phyloP scores from a whole-genome alignment of 495 filamentous ascomycete genomes.

The Trichoderma erinaceum region DNA sequence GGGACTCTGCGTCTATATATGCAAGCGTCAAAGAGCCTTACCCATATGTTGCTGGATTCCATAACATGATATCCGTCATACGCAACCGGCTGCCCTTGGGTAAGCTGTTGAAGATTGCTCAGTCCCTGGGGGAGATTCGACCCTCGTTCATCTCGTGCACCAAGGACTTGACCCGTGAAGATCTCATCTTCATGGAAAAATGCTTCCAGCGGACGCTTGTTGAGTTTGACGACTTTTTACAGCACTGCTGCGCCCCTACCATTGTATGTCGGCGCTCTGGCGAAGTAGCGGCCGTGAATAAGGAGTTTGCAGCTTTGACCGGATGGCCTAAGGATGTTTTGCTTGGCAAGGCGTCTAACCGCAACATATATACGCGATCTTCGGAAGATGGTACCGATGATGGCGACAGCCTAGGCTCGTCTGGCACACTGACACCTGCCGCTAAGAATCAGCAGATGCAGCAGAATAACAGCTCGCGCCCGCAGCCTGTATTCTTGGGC shows the following conservation, averaged over 20 bases:
- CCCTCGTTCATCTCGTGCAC: constrained; percentile 89
- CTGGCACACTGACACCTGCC: constrained; percentile 33
- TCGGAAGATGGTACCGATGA: constrained; percentile 33
- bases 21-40: constrained; percentile 84
- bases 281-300: constrained; percentile 84
- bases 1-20: constrained; percentile 80
- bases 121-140: constrained; percentile 79
- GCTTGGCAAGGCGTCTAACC: constrained; percentile 78
- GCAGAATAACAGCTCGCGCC: constrained; percentile 32
- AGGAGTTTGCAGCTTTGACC: constrained; percentile 89
- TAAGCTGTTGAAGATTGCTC: constrained; percentile 71
- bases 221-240: constrained; percentile 89
- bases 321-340: constrained; percentile 92
- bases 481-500: constrained; percentile 77
- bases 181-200: constrained; percentile 96
- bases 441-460: constrained; percentile 32
- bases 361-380: constrained; percentile 69
- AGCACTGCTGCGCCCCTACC: constrained; percentile 78
- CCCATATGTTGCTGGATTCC: constrained; percentile 82
- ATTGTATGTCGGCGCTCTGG: constrained; percentile 88
- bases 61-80: constrained; percentile 76
- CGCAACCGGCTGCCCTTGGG: constrained; percentile 65
- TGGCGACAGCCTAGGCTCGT: constrained; percentile 8
- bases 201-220: constrained; percentile 88
- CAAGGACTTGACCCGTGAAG: constrained; percentile 71